phyloP scores from a whole-genome alignment of 2,329 filamentous ascomycete genomes.

The Claviceps digitariae region DNA sequence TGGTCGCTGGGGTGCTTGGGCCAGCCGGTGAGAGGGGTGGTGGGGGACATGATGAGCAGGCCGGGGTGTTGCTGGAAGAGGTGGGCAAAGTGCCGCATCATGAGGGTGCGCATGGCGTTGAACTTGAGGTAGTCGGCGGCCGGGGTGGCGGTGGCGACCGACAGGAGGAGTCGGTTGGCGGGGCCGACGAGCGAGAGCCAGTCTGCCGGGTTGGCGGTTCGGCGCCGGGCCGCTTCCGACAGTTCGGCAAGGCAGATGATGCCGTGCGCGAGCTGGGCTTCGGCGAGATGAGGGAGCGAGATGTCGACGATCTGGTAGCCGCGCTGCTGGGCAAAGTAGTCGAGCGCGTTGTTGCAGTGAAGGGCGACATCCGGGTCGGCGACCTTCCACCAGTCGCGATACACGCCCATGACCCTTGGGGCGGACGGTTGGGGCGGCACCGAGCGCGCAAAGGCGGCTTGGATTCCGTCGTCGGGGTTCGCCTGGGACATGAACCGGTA shows the following conservation, averaged over 20 bases:
- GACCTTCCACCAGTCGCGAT: constrained; percentile 34
- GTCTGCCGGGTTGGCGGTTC: constrained; percentile 28
- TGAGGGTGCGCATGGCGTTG: constrained; percentile 57
- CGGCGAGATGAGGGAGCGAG: constrained; percentile 48
- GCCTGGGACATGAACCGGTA: constrained; percentile 69
- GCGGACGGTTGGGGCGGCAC: constrained; percentile 25
- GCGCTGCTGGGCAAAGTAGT: constrained; percentile 37
- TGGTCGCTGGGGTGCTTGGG: constrained; percentile 44
- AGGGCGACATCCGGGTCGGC: constrained; percentile 49
- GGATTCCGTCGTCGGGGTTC: constrained; percentile 47
- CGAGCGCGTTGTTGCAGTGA: constrained; percentile 48
- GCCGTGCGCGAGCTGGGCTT: constrained; percentile 65
- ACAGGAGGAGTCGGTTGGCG: constrained; percentile 57
- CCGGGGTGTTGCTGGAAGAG: constrained; percentile 60
- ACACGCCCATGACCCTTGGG: constrained; percentile 58
- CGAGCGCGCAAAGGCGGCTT: constrained; percentile 49
- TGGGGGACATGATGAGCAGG: constrained; percentile 67
- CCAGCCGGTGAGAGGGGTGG: constrained; percentile 65
- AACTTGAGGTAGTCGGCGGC: constrained; percentile 59
- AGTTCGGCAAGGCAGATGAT: constrained; percentile 66
- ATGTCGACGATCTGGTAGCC: constrained; percentile 44
- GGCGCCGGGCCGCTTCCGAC: constrained; percentile 30
- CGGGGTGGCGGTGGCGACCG: constrained; percentile 48
- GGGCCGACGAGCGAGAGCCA: constrained; percentile 45
- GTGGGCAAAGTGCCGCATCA: constrained; percentile 66